These are phyloP conservation scores for Xylariaceae sp. DNA, from an alignment of 2,329 filamentous ascomycete genomes.

Conservation along the genomic window DNA sequence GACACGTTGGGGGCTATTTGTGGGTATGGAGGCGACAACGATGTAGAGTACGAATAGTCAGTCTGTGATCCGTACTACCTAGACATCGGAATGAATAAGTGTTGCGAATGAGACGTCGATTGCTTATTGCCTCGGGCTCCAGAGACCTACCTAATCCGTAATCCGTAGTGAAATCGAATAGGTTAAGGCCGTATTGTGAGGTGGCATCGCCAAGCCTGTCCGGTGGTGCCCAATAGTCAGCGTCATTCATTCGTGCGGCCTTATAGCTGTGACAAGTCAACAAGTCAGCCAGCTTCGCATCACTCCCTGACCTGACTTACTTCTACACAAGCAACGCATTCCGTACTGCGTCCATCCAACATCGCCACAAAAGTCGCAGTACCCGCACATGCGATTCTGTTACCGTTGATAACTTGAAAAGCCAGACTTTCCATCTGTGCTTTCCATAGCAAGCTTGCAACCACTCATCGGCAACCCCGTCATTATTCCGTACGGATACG, in stretches of 20 bases:
- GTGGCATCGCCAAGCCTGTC: constrained; percentile 17
- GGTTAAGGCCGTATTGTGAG: not conserved
- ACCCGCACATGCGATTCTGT: not conserved
- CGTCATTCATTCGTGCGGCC: not conserved
- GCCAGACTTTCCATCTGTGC: not conserved
- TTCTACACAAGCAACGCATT: not conserved
- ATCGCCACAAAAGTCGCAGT: not conserved
- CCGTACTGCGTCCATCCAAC: not conserved
- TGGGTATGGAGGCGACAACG: not conserved
- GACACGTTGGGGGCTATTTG: constrained; percentile 6
- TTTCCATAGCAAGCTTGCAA: not conserved
- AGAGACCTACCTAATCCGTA: constrained; percentile 13
- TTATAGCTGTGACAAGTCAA: not conserved
- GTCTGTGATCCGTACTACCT: not conserved
- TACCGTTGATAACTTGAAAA: not conserved
- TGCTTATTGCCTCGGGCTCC: not conserved
- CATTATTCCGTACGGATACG: not conserved
- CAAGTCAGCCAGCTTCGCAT: not conserved
- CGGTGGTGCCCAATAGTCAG: constrained; percentile 8
- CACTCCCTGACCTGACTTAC: not conserved
- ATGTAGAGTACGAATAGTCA: not conserved
- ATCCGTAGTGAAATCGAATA: constrained; percentile 1
- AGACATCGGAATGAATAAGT: not conserved
- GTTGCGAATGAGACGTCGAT: constrained; percentile 1
- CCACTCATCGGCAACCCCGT: constrained; percentile 6